Percentiles rank a stretch among this genome's conserved stretches.
phyloP scores from a whole-genome alignment of 371 early-diverging fungal genomes.

The Actinomucor elegans region DNA sequence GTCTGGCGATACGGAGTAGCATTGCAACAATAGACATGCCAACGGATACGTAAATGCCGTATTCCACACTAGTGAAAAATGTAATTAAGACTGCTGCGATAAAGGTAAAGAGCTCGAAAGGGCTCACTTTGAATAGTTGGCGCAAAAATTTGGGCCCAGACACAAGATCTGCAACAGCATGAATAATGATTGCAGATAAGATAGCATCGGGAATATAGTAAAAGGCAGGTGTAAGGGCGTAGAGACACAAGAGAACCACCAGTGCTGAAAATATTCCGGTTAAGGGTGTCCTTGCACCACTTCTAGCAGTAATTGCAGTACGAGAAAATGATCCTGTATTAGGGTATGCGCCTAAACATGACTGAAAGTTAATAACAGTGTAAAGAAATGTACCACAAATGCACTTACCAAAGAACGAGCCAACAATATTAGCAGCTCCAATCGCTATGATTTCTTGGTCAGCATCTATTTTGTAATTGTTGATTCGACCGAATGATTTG shows the following conservation, averaged over 20 bases:
- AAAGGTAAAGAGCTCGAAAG: conserved; percentile 52
- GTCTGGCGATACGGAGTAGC: conserved; percentile 65
- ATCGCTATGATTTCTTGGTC: conserved; percentile 87
- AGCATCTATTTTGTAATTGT: conserved; percentile 50
- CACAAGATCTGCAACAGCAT: conserved; percentile 62
- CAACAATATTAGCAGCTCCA: conserved; percentile 77
- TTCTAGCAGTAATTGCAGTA: conserved; percentile 77
- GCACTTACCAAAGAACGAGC: conserved; percentile 72
- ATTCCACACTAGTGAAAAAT: conserved; percentile 63
- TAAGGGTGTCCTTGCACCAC: conserved; percentile 80
- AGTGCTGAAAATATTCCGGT: conserved; percentile 73
- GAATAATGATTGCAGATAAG: conserved; percentile 79
- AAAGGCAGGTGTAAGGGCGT: conserved; percentile 77
- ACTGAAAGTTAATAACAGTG: not conserved
- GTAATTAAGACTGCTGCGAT: conserved; percentile 58
- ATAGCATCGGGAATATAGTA: conserved; percentile 82
- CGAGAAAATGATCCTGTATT: conserved; percentile 90
- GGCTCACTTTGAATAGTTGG: conserved; percentile 37
- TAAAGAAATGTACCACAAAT: not conserved
- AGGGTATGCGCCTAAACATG: conserved; percentile 66
- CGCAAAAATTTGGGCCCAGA: conserved; percentile 30
- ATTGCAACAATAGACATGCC: conserved; percentile 56
- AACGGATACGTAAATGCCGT: conserved; percentile 62
- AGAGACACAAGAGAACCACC: conserved; percentile 78
- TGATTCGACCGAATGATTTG: conserved; percentile 70